A percentile compares a stretch with the other conserved stretches of the same genome.
Conservation (phyloP, 2,329 filamentous ascomycete genomes). For the Xylariaceae sp. region DNA sequence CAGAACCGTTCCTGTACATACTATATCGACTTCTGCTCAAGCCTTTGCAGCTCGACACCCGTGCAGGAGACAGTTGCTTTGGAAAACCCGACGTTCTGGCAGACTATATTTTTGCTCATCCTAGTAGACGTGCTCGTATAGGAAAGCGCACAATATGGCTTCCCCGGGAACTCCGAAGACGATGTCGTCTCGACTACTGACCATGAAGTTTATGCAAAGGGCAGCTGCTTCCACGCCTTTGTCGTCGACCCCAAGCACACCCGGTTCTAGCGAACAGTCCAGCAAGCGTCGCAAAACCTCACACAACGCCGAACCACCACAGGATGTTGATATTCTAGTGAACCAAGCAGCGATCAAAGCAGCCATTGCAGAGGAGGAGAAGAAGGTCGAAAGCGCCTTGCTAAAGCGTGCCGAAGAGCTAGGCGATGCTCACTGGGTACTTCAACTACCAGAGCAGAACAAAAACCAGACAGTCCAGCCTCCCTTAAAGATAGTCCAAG, state of each 20-base stretch:
- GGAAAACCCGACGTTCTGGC: slow-evolving; percentile 1
- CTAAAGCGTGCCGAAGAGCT: slow-evolving; percentile 56
- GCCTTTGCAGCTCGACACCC: no score
- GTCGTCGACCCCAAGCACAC: slow-evolving; percentile 39
- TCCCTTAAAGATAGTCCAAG: slow-evolving; percentile 54
- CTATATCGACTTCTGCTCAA: no score
- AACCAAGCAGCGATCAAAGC: slow-evolving; percentile 58
- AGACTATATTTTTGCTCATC: not conserved
- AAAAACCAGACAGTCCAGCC: slow-evolving; percentile 30
- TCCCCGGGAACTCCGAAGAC: slow-evolving; percentile 56
- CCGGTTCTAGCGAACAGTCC: slow-evolving; percentile 42
- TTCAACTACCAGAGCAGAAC: slow-evolving; percentile 47
- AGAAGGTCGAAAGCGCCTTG: slow-evolving; percentile 55
- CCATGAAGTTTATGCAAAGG: slow-evolving; percentile 98
- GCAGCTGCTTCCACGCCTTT: slow-evolving; percentile 65
- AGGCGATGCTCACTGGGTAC: slow-evolving; percentile 71
- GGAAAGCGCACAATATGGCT: slow-evolving; percentile 34
- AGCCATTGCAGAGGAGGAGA: slow-evolving; percentile 62
- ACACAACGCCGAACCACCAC: slow-evolving; percentile 30
- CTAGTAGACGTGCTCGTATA: not conserved
- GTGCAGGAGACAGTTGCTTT: no score
- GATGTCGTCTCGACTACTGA: slow-evolving; percentile 83
- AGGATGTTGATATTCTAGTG: slow-evolving; percentile 40
- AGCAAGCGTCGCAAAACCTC: slow-evolving; percentile 59
- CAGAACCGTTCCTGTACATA: no score